phyloP scores from a whole-genome alignment of 768 basidiomycete genomes.

The Pisolithus orientalis region DNA sequence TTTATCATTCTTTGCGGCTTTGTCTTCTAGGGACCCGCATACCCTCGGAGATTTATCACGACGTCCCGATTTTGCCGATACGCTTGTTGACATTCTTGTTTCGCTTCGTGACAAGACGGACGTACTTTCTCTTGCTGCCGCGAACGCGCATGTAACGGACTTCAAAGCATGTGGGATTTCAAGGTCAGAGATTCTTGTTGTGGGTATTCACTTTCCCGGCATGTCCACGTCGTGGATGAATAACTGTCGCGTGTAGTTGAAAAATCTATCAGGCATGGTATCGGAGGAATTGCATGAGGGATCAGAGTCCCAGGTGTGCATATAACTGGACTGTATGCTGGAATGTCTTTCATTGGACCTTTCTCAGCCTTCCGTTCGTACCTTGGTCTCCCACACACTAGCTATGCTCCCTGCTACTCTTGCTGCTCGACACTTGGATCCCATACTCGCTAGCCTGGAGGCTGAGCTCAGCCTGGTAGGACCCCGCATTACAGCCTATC shows the following conservation, averaged over 20 bases:
- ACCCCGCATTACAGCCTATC: slow-evolving; percentile 33
- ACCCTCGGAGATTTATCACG: slow-evolving; percentile 51
- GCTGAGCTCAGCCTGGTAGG: slow-evolving; percentile 36
- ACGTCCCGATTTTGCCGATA: slow-evolving; percentile 30
- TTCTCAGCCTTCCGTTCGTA: slow-evolving; percentile 45
- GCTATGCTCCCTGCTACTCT: slow-evolving; percentile 42
- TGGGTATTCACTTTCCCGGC: slow-evolving; percentile 27
- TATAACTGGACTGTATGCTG: no score
- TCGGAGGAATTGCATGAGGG: slow-evolving; percentile 27
- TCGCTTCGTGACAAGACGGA: slow-evolving; percentile 34
- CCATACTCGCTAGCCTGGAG: slow-evolving; percentile 27
- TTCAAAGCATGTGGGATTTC: slow-evolving; percentile 47
- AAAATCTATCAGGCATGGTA: slow-evolving; percentile 29
- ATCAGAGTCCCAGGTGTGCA: no score
- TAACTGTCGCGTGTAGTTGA: slow-evolving; percentile 22
- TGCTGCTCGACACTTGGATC: slow-evolving; percentile 21
- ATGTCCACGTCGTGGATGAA: neutral
- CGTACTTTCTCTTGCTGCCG: slow-evolving; percentile 40
- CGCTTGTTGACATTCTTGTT: slow-evolving; percentile 39
- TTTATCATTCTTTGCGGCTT: slow-evolving; percentile 52
- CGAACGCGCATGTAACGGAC: slow-evolving; percentile 31
- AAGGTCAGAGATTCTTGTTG: slow-evolving; percentile 52
- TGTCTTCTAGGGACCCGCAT: slow-evolving; percentile 54
- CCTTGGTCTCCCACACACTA: slow-evolving; percentile 48
- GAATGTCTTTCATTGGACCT: no score